These are phyloP conservation scores for Hamamelis virginiana DNA, from an alignment of 164 flowering plant genomes.

Conservation along the genomic window DNA sequence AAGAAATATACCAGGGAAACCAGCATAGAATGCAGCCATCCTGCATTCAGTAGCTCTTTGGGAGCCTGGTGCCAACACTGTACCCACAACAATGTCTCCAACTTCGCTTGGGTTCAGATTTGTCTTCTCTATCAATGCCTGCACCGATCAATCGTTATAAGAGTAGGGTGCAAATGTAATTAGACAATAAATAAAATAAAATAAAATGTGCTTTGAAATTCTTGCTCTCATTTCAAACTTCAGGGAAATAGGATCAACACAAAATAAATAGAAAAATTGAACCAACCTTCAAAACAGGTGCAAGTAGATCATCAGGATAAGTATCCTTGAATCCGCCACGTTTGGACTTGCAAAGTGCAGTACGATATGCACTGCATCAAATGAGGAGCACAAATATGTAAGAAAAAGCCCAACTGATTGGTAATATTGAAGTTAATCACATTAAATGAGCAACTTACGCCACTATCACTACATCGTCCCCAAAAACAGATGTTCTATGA, in stretches of 20 bases:
- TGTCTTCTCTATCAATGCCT: constrained; percentile 92
- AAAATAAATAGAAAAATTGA: background rate
- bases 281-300: constrained; percentile 77
- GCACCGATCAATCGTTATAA: constrained; percentile 5
- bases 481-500: constrained; percentile 60
- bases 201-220: background rate
- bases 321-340: constrained; percentile 97
- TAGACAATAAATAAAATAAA: background rate
- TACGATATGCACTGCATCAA: constrained; percentile 60
- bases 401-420: no score
- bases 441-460: constrained; percentile 61
- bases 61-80: constrained; percentile 89
- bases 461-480: constrained; percentile 91
- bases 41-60: constrained; percentile 93
- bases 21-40: constrained; percentile 99
- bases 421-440: background rate
- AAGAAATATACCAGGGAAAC: constrained; percentile 73
- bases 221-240: background rate
- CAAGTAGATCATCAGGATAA: constrained; percentile 76
- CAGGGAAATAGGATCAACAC: background rate
- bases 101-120: constrained; percentile 86
- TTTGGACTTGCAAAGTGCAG: constrained; percentile 83
- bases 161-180: no score
- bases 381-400: no score
- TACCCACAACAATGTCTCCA: constrained; percentile 95